Conservation (phyloP, 2,329 filamentous ascomycete genomes). For the Colletotrichum salicis region DNA sequence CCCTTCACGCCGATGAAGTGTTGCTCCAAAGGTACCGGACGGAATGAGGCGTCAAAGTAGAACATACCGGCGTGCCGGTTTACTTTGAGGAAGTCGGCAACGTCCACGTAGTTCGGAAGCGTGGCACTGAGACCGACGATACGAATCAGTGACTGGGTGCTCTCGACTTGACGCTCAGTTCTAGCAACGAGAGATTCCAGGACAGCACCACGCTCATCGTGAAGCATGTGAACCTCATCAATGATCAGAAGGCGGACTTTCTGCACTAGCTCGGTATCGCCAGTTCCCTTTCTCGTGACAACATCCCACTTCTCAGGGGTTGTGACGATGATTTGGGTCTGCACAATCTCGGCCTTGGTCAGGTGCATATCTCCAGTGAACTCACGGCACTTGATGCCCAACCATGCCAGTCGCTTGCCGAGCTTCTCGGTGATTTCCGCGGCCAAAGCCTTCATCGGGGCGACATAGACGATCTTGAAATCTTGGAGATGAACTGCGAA, state of each 20-base stretch:
- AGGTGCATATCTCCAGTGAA: constrained; percentile 99
- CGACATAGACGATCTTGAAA: constrained; percentile 98
- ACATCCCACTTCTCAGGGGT: constrained; percentile 99
- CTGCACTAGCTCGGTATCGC: constrained; percentile 96
- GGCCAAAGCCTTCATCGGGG: constrained; percentile 97
- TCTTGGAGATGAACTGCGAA: constrained; percentile 87
- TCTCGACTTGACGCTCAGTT: constrained; percentile 96
- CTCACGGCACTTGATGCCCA: constrained; percentile 91
- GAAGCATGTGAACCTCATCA: constrained; percentile 99
- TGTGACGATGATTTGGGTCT: constrained; percentile 97
- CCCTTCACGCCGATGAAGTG: constrained; percentile 97
- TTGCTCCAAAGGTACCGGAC: constrained; percentile 94
- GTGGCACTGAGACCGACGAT: constrained; percentile 96
- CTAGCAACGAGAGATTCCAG: constrained; percentile 95
- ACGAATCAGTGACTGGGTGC: constrained; percentile 95
- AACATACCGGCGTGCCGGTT: constrained; percentile 93
- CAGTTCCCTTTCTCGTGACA: constrained; percentile 94
- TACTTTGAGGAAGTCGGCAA: constrained; percentile 95
- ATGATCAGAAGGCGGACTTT: constrained; percentile 97
- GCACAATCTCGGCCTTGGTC: constrained; percentile 93
- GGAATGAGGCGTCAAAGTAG: constrained; percentile 96
- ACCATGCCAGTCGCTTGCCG: constrained; percentile 90
- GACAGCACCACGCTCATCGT: constrained; percentile 95
- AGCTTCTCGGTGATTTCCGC: constrained; percentile 97
- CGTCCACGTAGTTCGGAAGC: constrained; percentile 94